Evolutionary conservation across 139 green algal species (phyloP).

Genomic region (Ettlia oleoabundans): DNA sequence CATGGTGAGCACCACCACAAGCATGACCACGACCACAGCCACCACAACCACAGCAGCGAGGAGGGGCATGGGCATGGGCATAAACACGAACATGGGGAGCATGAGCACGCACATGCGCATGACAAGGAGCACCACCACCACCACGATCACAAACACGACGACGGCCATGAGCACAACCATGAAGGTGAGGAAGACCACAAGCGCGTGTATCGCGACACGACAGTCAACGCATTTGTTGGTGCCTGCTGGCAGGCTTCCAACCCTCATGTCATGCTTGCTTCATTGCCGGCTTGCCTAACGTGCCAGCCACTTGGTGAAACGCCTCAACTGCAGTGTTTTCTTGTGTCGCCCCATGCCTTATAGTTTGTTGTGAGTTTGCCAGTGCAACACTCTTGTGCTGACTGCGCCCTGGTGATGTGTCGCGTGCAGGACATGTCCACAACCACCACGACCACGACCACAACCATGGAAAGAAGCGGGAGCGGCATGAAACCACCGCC

Average conservation of each 20-base stretch:
- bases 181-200: not conserved
- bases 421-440: not conserved
- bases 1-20: slow-evolving; percentile 15
- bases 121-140: not conserved
- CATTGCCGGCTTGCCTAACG: no score
- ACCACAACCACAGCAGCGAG: slow-evolving; percentile 43
- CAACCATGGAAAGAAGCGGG: slow-evolving; percentile 33
- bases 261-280: no score
- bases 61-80: slow-evolving; percentile 30
- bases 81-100: slow-evolving; percentile 38
- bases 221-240: not conserved
- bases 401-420: no score
- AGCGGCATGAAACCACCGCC: slow-evolving; percentile 67
- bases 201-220: not conserved
- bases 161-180: not conserved
- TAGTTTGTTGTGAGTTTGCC: not conserved
- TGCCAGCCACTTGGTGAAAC: no score
- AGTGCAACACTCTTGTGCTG: not conserved
- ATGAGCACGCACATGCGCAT: not conserved
- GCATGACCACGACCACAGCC: slow-evolving; percentile 31
- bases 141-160: not conserved
- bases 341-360: no score
- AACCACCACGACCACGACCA: slow-evolving; percentile 37
- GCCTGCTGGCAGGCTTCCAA: not conserved
- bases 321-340: no score